Percentiles rank a stretch among this genome's conserved stretches.
Conservation (phyloP, 257 asterid genomes). For the Solanum okadae region DNA sequence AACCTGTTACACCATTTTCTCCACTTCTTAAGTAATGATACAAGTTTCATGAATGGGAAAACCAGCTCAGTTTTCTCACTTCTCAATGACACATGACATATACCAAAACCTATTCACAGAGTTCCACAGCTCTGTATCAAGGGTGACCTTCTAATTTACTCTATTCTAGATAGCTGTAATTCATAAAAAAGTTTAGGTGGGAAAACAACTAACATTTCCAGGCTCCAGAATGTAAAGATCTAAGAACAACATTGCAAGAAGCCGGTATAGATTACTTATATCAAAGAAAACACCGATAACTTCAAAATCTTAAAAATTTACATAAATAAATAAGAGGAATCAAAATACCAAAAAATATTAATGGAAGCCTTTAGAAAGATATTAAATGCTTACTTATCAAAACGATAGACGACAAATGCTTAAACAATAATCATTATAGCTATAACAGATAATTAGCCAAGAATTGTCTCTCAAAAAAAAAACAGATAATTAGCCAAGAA, state of each 20-base stretch:
- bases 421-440: background rate
- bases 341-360: background rate
- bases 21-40: background rate
- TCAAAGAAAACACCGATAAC: background rate
- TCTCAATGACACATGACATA: background rate
- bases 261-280: background rate
- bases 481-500: background rate
- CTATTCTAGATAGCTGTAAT: background rate
- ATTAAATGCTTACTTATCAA: background rate
- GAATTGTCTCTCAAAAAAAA: too few relatives aligned
- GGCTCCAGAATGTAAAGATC: background rate
- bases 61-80: background rate
- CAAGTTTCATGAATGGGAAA: background rate
- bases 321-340: background rate
- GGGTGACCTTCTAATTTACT: background rate
- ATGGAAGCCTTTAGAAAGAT: background rate
- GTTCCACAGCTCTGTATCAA: background rate
- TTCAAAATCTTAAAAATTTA: background rate
- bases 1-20: background rate
- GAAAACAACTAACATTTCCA: background rate
- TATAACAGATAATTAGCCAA: too few relatives aligned
- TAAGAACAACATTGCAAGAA: background rate
- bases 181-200: background rate
- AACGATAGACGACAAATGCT: background rate
- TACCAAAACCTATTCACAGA: background rate